Conservation (phyloP, 2,329 filamentous ascomycete genomes). For the Aspergillus bombycis region DNA sequence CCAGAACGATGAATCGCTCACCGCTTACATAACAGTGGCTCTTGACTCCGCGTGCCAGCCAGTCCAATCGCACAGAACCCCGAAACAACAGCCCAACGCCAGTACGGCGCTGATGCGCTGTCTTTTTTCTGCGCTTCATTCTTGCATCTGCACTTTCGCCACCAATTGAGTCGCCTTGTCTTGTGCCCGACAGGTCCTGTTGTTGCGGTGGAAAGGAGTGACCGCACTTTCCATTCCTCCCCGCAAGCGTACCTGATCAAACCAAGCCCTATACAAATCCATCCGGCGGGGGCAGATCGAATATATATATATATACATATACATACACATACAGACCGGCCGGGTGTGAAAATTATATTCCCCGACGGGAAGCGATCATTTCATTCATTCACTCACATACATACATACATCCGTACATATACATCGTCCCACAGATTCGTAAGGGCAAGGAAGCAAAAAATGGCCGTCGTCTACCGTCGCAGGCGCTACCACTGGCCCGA, state of each 20-base stretch:
- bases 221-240: not conserved
- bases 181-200: not conserved
- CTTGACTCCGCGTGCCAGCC: not conserved
- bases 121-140: constrained; percentile 1
- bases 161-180: not conserved
- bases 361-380: not conserved
- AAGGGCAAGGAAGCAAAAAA: constrained; percentile 18
- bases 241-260: not conserved
- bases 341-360: not conserved
- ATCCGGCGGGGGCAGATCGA: not conserved
- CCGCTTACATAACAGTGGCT: constrained; percentile 9
- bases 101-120: constrained; percentile 17
- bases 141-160: not conserved
- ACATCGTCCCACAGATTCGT: not conserved
- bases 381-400: not conserved
- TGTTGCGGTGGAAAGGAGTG: not conserved
- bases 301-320: not conserved
- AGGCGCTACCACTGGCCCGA: constrained; percentile 66
- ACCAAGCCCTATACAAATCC: not conserved
- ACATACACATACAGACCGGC: not conserved
- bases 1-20: not conserved
- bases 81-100: constrained; percentile 2
- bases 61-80: not conserved
- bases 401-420: not conserved
- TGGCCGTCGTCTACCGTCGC: constrained; percentile 38